phyloP scores from a whole-genome alignment of 352 stramenopile species.

The Globisporangium barbulae region DNA sequence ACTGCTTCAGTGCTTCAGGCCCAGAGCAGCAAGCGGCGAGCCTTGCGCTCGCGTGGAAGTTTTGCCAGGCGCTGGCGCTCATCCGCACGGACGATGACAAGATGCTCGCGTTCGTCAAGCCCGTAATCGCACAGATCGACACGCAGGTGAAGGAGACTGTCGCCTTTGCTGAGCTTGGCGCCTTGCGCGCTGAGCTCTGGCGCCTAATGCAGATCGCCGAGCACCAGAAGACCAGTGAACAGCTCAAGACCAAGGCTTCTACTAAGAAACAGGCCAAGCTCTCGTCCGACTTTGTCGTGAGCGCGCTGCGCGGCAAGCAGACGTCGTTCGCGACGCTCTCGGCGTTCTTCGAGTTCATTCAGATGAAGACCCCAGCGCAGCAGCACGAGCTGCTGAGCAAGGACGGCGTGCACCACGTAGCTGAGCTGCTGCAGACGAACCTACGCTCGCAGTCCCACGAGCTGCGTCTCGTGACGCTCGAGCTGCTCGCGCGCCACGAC shows the following conservation, averaged over 20 bases:
- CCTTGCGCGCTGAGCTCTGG: constrained; percentile 63
- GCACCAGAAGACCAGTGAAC: constrained; percentile 23
- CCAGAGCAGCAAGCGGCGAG: not conserved
- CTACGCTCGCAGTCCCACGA: constrained; percentile 66
- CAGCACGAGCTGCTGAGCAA: constrained; percentile 44
- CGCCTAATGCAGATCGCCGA: constrained; percentile 58
- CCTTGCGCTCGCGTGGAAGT: constrained; percentile 70
- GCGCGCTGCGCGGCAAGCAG: constrained; percentile 38
- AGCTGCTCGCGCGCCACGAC: constrained; percentile 59
- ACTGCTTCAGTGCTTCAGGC: constrained; percentile 12
- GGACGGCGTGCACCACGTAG: constrained; percentile 29
- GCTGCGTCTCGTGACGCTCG: constrained; percentile 63
- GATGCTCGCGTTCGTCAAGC: constrained; percentile 38
- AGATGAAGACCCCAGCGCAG: constrained; percentile 50
- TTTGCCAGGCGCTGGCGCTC: constrained; percentile 53
- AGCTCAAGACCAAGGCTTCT: not conserved
- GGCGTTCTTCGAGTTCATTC: constrained; percentile 53
- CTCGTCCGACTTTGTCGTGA: constrained; percentile 25
- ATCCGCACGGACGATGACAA: constrained; percentile 38
- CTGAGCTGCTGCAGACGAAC: constrained; percentile 44
- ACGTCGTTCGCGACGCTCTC: constrained; percentile 59
- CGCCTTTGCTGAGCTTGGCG: constrained; percentile 15
- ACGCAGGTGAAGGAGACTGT: constrained; percentile 10
- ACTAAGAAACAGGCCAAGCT: constrained; percentile 14
- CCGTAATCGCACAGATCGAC: constrained; percentile 38